These are phyloP conservation scores for Aquilaria malaccensis DNA, from an alignment of 345 rosid species.

Conservation along the genomic window DNA sequence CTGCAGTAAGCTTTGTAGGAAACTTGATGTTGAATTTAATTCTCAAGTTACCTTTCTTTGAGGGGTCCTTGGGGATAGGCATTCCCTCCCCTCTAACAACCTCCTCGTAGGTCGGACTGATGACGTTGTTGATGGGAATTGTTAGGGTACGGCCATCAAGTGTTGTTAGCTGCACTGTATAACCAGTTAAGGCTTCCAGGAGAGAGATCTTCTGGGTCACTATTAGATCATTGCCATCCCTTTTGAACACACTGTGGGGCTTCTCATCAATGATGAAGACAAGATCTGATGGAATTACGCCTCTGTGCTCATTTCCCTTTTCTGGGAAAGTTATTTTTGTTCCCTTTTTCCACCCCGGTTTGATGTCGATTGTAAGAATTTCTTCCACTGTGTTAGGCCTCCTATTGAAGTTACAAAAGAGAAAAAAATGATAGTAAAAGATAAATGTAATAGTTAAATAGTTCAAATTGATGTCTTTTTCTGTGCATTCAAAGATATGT, in stretches of 20 bases:
- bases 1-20: constrained; percentile 58
- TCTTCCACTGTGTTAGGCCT: constrained; percentile 60
- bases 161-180: constrained; percentile 47
- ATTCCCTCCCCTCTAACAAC: constrained; percentile 79
- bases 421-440: not conserved
- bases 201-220: constrained; percentile 58
- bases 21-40: constrained; percentile 77
- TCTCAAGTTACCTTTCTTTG: constrained; percentile 71
- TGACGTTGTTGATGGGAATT: constrained; percentile 39
- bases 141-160: constrained; percentile 69
- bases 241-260: constrained; percentile 70
- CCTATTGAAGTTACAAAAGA: constrained; percentile 25
- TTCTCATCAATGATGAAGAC: constrained; percentile 80
- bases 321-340: constrained; percentile 73
- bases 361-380: constrained; percentile 68
- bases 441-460: too few relatives aligned
- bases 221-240: constrained; percentile 87
- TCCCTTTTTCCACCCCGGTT: constrained; percentile 92
- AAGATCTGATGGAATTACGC: constrained; percentile 64
- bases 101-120: constrained; percentile 75
- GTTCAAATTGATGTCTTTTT: too few relatives aligned
- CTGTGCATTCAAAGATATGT: too few relatives aligned
- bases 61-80: constrained; percentile 85
- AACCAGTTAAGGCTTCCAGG: constrained; percentile 74
- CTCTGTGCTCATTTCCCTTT: constrained; percentile 75